A percentile compares a stretch with the other conserved stretches of the same genome.
These are phyloP conservation scores for Chaetoceros tenuissimus DNA, from an alignment of 108 stramenopile species.

Conservation along the genomic window DNA sequence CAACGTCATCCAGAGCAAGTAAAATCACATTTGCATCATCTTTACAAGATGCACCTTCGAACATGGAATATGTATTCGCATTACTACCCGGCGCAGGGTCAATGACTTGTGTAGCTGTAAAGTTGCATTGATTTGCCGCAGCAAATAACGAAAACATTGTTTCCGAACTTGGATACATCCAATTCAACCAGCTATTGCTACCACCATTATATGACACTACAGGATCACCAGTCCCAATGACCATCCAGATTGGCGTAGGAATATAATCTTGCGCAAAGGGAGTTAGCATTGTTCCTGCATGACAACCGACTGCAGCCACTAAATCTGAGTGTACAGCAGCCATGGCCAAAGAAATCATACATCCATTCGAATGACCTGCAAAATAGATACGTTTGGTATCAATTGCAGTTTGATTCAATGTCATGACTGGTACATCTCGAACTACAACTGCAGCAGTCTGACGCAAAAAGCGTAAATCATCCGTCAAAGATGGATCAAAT, in stretches of 20 bases:
- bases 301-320: slow-evolving; percentile 24
- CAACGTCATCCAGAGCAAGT: slow-evolving; percentile 5
- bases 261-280: slow-evolving; percentile 7
- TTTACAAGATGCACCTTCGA: slow-evolving; percentile 10
- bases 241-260: slow-evolving; percentile 12
- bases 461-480: no score
- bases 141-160: not conserved
- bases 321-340: slow-evolving; percentile 16
- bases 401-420: slow-evolving; percentile 1
- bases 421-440: no score
- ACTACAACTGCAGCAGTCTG: no score
- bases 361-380: slow-evolving; percentile 33
- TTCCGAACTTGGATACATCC: no score
- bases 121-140: not conserved
- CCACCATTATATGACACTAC: slow-evolving; percentile 7
- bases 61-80: not conserved
- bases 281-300: slow-evolving; percentile 8
- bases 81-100: not conserved
- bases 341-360: slow-evolving; percentile 13
- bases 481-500: not conserved
- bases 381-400: slow-evolving; percentile 23
- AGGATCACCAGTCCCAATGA: slow-evolving; percentile 10
- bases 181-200: not conserved
- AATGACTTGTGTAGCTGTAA: not conserved
- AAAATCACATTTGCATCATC: slow-evolving; percentile 15